Base-by-base conservation (phyloP, 495 filamentous ascomycete genomes). In the Cetradonia linearis region DNA sequence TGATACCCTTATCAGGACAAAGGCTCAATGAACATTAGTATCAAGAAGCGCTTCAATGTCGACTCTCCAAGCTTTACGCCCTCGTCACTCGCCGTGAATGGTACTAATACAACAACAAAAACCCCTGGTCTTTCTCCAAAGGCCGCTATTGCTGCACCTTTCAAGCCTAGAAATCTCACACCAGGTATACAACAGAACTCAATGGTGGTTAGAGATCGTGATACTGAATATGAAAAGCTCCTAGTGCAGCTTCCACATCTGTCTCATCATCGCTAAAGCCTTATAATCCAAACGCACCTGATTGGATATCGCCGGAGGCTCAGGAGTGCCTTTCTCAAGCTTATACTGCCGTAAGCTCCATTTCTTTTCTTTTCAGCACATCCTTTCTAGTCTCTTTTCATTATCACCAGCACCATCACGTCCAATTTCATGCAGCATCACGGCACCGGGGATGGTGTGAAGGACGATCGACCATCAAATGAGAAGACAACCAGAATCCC, bases 11-110 rank as follows among this genome's bases (percentile, higher is more conserved):
- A 20, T 34, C 10, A 31, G 40, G 23, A 47, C 27, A 37, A 57
- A 62, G 20, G 58, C 52, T 59, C 46, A 59, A 40, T 27, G 47
- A 34, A 46, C 14, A 66, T 69, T 65, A 77, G 76, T 62, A 72
- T 78, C 60, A 93, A 86, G 75, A 90, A 92, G 75, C 76, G 84
- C 16, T 83, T 98, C 66, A 97, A 95, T 70, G 92, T 95, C 66
- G 93, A 97, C 64, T 96, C 93, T 14, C 93, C 94, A 16, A 86
- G 92, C 46, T 98, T 98, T 65, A 96, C 90, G 1, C 94, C 93
- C 25, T 79, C 83, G 18, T 68, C 79, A 53, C 68, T 84, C 18
- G 75, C 77, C 38, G 73, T 74, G 40, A 73, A 74, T 61, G 61
- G 78, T 75, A 72, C 79, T 70, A 72, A 78, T 58, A 68, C 74